Evolutionary conservation across 208 protist species (phyloP).

Genomic region (Leishmania arabica): DNA sequence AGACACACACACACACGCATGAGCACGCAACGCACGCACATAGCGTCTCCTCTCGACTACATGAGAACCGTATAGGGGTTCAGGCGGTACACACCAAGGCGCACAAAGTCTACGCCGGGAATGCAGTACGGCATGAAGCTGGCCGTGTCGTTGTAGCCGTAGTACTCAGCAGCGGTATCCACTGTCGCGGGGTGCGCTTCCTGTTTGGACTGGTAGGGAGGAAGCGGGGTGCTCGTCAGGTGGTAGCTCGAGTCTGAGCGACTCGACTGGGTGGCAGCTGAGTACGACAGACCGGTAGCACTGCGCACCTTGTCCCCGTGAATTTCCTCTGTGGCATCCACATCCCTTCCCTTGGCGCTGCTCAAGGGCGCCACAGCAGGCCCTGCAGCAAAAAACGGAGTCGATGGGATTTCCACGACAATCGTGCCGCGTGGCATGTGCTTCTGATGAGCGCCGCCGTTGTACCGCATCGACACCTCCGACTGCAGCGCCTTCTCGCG

Average conservation of each 20-base stretch:
- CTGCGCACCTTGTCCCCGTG: neutral
- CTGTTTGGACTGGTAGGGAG: neutral
- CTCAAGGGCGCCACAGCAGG: neutral
- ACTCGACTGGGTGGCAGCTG: neutral
- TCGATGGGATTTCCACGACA: conserved; percentile 53
- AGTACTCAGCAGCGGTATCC: neutral
- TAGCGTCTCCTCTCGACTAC: neutral
- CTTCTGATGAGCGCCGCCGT: conserved; percentile 36
- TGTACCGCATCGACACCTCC: conserved; percentile 31
- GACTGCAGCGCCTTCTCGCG: conserved; percentile 30
- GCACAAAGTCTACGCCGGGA: conserved; percentile 28
- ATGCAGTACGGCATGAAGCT: conserved; percentile 6
- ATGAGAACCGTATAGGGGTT: conserved; percentile 37
- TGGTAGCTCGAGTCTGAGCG: conserved; percentile 7
- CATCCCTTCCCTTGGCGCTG: neutral
- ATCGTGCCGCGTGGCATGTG: conserved; percentile 71
- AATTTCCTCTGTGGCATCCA: neutral
- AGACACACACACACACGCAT: neutral
- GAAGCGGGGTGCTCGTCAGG: neutral
- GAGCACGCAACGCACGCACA: neutral
- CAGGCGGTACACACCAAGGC: conserved; percentile 28
- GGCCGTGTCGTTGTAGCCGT: neutral
- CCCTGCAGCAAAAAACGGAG: neutral
- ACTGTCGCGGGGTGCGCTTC: neutral
- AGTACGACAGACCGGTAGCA: neutral